Evolutionary conservation across 139 green algal species (phyloP), one percentile per base, ranked within the genome.

Genomic region (Chlamydomonas sphaeroides): DNA sequence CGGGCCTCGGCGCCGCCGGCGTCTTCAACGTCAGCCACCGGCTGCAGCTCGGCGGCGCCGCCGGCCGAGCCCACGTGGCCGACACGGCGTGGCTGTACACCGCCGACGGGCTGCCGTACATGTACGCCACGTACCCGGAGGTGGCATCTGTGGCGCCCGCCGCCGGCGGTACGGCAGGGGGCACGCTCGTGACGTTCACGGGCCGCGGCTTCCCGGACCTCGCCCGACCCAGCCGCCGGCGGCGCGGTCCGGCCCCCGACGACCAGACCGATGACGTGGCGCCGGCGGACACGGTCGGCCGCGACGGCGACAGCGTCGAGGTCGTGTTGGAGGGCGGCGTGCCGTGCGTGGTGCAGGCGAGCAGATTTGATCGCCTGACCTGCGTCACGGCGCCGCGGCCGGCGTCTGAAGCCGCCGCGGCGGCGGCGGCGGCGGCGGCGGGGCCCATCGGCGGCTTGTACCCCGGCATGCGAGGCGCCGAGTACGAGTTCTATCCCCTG

Each of bases 81-180:
- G 26, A 21, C 20, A 38, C 14, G 35, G 53, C 53, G 26, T 79
- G 71, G 71, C 51, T 67, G 23, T 79, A 79, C 53, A 62, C 51
- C 1, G 25, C 71, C 8, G 49, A 79, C 25, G 76, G 77, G 28
- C 8, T 42, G 48, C 74, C 80, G 62, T 89, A 89, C 85, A 68
- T 82, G 80, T 89, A 86, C 68, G 66, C 77, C 33, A 33, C 83
- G 45, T 82, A 89, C 48, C 49, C 85, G 1, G 74, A 74, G 57
- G 75, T 89, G 1, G 65, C 18, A 8, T 65, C 33, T 25, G 66
- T 89, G 3, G 61, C 53, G 21, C 85, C 85, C 0, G 7, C 56
- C 28, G 30, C n/a, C 3, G 85, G 85, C 49, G 84, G 71, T 2
- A 41, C 49, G 5, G 75, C 68, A 6, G 71, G 71, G 53, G 71